Percentiles rank a stretch among this genome's conserved stretches.
These are phyloP conservation scores for Linnemannia elongata DNA, from an alignment of 192 early-diverging fungal species.

Conservation along the genomic window DNA sequence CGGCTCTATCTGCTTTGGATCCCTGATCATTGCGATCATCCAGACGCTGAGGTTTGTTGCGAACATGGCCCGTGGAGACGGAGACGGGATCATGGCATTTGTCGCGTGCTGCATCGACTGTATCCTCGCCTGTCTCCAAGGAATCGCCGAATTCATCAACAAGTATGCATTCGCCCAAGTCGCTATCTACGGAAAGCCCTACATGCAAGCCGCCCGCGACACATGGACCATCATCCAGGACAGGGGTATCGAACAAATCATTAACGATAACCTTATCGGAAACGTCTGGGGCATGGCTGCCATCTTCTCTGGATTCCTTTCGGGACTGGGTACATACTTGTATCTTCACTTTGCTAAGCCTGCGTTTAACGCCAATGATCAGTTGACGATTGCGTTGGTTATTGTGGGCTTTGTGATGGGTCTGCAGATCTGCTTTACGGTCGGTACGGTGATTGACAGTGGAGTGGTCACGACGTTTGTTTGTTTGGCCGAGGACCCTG, in stretches of 20 bases:
- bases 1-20: slow-evolving; percentile 87
- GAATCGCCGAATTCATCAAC: slow-evolving; percentile 72
- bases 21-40: slow-evolving; percentile 67
- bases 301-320: slow-evolving; percentile 62
- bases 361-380: slow-evolving; percentile 11
- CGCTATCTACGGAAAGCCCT: slow-evolving; percentile 89
- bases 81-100: slow-evolving; percentile 50
- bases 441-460: slow-evolving; percentile 86
- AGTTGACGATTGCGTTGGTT: slow-evolving; percentile 59
- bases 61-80: slow-evolving; percentile 40
- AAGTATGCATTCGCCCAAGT: slow-evolving; percentile 93
- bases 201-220: slow-evolving; percentile 76
- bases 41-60: slow-evolving; percentile 77
- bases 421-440: slow-evolving; percentile 83
- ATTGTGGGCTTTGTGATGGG: slow-evolving; percentile 85
- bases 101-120: slow-evolving; percentile 57
- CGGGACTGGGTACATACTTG: slow-evolving; percentile 59
- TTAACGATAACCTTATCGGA: slow-evolving; percentile 94
- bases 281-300: slow-evolving; percentile 87
- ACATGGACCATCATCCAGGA: slow-evolving; percentile 92
- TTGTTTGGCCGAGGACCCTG: slow-evolving; percentile 91
- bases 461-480: slow-evolving; percentile 98
- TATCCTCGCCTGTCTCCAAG: slow-evolving; percentile 37
- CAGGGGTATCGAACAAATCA: slow-evolving; percentile 83
- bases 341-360: slow-evolving; percentile 53